A percentile compares a stretch with the other conserved stretches of the same genome.
phyloP scores from a whole-genome alignment of 352 stramenopile genomes.

The Phytopythium montanum region DNA sequence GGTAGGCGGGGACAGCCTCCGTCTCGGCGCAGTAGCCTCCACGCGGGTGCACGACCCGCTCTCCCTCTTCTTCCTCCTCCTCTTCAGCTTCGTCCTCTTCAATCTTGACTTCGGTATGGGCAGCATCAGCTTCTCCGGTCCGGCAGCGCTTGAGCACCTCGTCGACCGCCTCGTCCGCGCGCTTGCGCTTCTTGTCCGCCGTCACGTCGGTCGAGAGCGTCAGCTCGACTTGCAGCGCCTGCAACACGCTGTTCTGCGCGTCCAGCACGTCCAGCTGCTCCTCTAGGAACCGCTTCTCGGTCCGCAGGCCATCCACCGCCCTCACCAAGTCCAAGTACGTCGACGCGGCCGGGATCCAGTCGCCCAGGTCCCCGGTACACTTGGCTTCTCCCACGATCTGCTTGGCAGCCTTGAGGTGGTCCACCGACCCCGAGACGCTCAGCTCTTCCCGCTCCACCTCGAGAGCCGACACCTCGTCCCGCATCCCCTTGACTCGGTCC shows the following conservation, averaged over 20 bases:
- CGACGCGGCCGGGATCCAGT: slow-evolving; percentile 20
- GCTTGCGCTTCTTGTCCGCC: slow-evolving; percentile 29
- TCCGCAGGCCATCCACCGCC: slow-evolving; percentile 26
- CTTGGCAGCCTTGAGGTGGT: slow-evolving; percentile 16
- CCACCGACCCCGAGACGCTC: slow-evolving; percentile 13
- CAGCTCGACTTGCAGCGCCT: slow-evolving; percentile 34
- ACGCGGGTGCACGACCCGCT: slow-evolving; percentile 8
- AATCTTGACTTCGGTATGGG: neutral
- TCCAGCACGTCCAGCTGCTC: slow-evolving; percentile 40
- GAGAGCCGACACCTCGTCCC: slow-evolving; percentile 26
- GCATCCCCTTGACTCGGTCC: slow-evolving; percentile 35
- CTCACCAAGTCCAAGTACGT: slow-evolving; percentile 32
- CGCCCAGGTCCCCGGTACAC: slow-evolving; percentile 14
- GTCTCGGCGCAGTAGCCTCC: slow-evolving; percentile 39
- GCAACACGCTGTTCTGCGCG: slow-evolving; percentile 38
- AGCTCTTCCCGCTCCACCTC: slow-evolving; percentile 21
- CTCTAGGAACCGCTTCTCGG: slow-evolving; percentile 36
- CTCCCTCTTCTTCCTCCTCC: slow-evolving; percentile 10
- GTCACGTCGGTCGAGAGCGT: slow-evolving; percentile 11
- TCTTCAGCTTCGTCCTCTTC: slow-evolving; percentile 1
- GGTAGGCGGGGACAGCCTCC: slow-evolving; percentile 31
- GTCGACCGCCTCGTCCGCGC: slow-evolving; percentile 7
- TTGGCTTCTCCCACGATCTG: slow-evolving; percentile 16
- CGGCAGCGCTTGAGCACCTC: slow-evolving; percentile 2
- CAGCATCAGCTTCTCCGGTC: slow-evolving; percentile 9